Base-by-base conservation (phyloP, 1,284 basidiomycete species). In the Naganishia sp. region DNA sequence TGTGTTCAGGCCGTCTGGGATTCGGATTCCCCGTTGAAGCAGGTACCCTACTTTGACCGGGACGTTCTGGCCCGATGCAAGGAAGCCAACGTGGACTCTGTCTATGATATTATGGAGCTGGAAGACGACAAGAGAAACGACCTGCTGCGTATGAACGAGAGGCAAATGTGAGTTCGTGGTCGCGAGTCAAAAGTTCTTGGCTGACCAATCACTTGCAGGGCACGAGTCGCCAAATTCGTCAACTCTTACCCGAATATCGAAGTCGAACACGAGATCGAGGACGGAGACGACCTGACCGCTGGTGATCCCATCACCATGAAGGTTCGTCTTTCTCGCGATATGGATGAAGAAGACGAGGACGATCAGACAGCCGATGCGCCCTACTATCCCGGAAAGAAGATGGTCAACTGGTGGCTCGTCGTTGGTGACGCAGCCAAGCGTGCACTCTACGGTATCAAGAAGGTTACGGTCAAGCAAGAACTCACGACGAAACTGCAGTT, bases 1-100 rank as follows among this genome's bases (percentile, higher is more conserved):
- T 94, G 92, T 77, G 93, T 98, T 2, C 96, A 99, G 79, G 94
- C 91, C 0, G 88, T 95, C 77, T 98, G 95, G 95, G 94, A 99
- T 75, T 89, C 88, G 39, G 96, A 97, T 78, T 92, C 90, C 52
- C 92, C 93, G 0, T 80, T 98, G 75, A 92, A 90, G 75, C 95
- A 99, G 77, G 90, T 99, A 53, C 96, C 96, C 11, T 92, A 96
- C 80, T 99, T 98, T 79, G 91, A 94, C 70, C 80, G 85, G 10
- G 90, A 93, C 53, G 90, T 91, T 41, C 83, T 99, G 73, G 86
- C 88, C 74, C 85, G 94, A 21, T 98, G 94, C 83, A 89, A 90
- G 75, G 85, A 83, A 0, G 89, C 88, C 9, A 85, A 85, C 6
- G 83, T 94, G 57, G 90, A 92, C 70, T 89, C 89, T 1, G 92